Conservation (phyloP, 768 basidiomycete genomes). For the Jaapia argillacea region DNA sequence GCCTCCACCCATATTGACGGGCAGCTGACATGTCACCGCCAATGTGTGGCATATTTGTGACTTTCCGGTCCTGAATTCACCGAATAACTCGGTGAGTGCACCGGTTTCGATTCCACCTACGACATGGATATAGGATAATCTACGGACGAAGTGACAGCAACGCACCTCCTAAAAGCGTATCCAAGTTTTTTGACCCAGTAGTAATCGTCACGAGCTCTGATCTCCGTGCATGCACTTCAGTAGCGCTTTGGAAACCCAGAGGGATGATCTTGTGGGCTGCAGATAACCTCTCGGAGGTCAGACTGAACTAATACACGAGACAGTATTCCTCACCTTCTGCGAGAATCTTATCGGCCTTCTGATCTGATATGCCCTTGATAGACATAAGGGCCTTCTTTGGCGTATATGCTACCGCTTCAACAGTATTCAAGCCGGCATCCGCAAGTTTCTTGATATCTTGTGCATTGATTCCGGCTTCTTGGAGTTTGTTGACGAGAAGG, state of each 20-base stretch:
- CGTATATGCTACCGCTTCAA: constrained; percentile 94
- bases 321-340: constrained; percentile 56
- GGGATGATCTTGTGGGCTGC: constrained; percentile 93
- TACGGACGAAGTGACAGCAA: neutral
- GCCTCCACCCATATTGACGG: constrained; percentile 95
- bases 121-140: neutral
- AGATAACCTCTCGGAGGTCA: constrained; percentile 1
- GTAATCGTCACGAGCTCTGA: constrained; percentile 95
- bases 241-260: constrained; percentile 95
- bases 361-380: constrained; percentile 95
- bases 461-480: constrained; percentile 82
- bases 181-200: constrained; percentile 92
- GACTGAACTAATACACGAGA: neutral
- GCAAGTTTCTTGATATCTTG: constrained; percentile 93
- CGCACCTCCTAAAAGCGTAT: constrained; percentile 87
- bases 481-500: constrained; percentile 71
- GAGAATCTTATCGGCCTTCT: constrained; percentile 95
- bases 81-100: constrained; percentile 95
- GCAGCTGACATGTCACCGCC: constrained; percentile 96
- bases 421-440: constrained; percentile 87
- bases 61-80: constrained; percentile 97
- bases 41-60: constrained; percentile 97
- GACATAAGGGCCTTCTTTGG: constrained; percentile 86
- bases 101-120: constrained; percentile 95
- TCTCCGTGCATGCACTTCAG: constrained; percentile 90